Conservation (phyloP, 2,329 filamentous ascomycete genomes). For the Beauveria bassiana region DNA sequence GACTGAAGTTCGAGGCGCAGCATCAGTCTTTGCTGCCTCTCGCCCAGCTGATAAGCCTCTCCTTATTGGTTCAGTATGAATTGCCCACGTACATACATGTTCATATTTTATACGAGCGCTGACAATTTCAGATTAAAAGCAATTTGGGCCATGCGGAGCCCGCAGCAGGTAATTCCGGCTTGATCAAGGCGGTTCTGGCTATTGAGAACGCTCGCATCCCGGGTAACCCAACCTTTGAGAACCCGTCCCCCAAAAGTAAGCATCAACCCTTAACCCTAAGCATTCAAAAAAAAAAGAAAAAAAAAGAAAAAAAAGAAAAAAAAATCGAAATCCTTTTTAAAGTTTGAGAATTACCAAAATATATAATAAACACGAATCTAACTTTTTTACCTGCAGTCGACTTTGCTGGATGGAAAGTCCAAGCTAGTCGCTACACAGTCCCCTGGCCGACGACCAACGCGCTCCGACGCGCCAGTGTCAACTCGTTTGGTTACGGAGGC, state of each 20-base stretch:
- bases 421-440: conserved; percentile 25
- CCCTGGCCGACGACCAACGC: conserved; percentile 23
- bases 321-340: too few relatives aligned
- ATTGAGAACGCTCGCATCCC: conserved; percentile 22
- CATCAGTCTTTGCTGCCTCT: conserved; percentile 18
- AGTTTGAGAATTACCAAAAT: too few relatives aligned
- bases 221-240: conserved; percentile 26
- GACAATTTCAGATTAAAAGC: conserved; percentile 17
- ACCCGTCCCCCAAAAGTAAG: background rate
- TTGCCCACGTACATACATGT: rapidly evolving
- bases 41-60: conserved; percentile 14
- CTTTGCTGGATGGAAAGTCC: conserved; percentile 18
- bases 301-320: too few relatives aligned
- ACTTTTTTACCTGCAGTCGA: conserved; percentile 26
- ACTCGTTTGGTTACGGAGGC: conserved; percentile 37
- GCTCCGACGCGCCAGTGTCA: conserved; percentile 23
- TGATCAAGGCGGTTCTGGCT: conserved; percentile 23
- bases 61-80: conserved; percentile 21
- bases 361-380: background rate
- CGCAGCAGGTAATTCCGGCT: conserved; percentile 21
- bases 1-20: conserved; percentile 12
- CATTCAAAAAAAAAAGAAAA: too few relatives aligned
- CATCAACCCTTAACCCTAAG: background rate
- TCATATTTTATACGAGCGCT: background rate
- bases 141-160: conserved; percentile 26